Percentiles rank a stretch among this genome's conserved stretches.
Evolutionary conservation across 2,329 filamentous ascomycete species (phyloP).

Genomic region (Diaporthe eres): DNA sequence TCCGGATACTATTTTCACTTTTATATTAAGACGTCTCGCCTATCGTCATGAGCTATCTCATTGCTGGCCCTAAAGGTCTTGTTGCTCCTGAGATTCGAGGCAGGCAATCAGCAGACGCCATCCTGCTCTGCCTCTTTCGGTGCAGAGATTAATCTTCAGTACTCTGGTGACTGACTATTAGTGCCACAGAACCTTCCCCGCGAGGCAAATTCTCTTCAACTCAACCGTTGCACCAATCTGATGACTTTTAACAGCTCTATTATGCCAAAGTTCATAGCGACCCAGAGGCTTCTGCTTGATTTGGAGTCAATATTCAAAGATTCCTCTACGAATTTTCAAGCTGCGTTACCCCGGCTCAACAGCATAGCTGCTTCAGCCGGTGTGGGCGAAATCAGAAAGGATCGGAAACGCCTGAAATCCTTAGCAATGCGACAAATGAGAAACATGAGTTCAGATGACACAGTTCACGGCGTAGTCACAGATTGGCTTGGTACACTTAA

Average conservation of each 20-base stretch:
- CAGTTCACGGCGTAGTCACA: background rate
- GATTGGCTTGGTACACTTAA: background rate
- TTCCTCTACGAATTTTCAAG: background rate
- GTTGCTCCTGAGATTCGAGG: background rate
- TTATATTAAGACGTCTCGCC: background rate
- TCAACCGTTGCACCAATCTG: background rate
- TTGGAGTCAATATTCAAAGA: background rate
- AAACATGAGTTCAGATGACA: background rate
- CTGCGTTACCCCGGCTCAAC: background rate
- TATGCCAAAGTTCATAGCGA: background rate
- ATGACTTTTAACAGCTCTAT: background rate
- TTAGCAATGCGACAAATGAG: background rate
- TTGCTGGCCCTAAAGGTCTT: background rate
- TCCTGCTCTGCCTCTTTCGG: background rate
- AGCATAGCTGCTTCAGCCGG: background rate
- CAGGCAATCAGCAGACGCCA: background rate
- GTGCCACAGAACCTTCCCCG: background rate
- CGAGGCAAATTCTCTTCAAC: background rate
- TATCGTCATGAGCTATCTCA: background rate
- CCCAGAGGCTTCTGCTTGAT: background rate
- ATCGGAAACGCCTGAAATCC: background rate
- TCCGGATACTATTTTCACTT: background rate
- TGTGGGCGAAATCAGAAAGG: background rate
- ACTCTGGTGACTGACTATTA: background rate
- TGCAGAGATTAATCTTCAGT: background rate